Evolutionary conservation across 2,329 filamentous ascomycete genomes (phyloP).

Genomic region (Trichoderma pleuroti): DNA sequence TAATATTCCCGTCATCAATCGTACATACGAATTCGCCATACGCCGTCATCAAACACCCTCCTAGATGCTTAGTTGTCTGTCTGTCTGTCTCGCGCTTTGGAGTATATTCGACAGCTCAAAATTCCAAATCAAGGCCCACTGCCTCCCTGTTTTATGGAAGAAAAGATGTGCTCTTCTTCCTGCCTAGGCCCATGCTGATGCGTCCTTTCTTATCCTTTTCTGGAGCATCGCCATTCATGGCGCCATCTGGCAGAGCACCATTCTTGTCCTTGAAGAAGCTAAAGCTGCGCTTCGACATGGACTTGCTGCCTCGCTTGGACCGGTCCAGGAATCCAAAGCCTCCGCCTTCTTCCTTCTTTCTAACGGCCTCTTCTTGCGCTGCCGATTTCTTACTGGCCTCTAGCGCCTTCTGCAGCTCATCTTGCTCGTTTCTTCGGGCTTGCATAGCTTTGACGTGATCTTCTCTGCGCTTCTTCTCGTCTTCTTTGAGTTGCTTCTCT

Average conservation of each 20-base stretch:
- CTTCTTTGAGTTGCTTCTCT: conserved; percentile 40
- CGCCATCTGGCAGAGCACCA: conserved; percentile 25
- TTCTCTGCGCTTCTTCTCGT: conserved; percentile 42
- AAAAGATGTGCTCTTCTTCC: conserved; percentile 64
- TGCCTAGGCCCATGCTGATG: conserved; percentile 63
- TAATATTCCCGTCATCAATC: conserved; percentile 20
- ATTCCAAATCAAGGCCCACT: neutral
- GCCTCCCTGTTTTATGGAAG: conserved; percentile 26
- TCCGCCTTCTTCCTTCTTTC: conserved; percentile 39
- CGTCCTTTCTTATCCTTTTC: conserved; percentile 59
- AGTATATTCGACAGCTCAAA: conserved; percentile 11
- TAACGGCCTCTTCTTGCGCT: conserved; percentile 46
- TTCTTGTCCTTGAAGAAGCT: conserved; percentile 57
- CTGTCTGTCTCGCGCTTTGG: neutral
- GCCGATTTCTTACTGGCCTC: conserved; percentile 64
- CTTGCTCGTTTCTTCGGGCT: conserved; percentile 54
- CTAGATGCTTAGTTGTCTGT: neutral
- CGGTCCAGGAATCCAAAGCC: conserved; percentile 56
- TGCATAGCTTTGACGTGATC: conserved; percentile 53
- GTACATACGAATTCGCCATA: conserved; percentile 21
- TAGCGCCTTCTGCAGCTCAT: conserved; percentile 60
- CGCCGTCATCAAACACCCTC: conserved; percentile 2
- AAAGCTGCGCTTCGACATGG: conserved; percentile 73
- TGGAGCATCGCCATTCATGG: conserved; percentile 30
- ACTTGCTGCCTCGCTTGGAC: conserved; percentile 70